Percentiles rank a stretch among this genome's conserved stretches.
Evolutionary conservation across 352 stramenopile genomes (phyloP).

Genomic region (Phytophthora pinifolia): DNA sequence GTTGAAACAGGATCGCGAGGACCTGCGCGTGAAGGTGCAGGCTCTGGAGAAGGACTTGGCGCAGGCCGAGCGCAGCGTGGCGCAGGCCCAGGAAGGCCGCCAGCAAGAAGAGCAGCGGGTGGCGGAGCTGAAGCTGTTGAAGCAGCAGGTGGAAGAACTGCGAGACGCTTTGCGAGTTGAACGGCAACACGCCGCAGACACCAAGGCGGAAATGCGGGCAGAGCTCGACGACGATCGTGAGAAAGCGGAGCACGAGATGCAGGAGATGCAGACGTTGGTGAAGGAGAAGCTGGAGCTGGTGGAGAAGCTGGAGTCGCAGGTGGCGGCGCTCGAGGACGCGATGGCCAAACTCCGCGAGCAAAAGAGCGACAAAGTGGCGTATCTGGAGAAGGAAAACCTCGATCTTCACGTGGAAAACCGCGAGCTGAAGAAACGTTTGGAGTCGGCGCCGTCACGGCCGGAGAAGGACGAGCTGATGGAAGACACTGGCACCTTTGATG

Average conservation of each 20-base stretch:
- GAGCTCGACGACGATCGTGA: slow-evolving; percentile 41
- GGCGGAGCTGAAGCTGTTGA: slow-evolving; percentile 37
- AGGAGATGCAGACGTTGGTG: slow-evolving; percentile 47
- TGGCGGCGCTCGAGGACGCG: slow-evolving; percentile 33
- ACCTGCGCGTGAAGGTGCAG: slow-evolving; percentile 50
- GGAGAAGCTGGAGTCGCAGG: slow-evolving; percentile 36
- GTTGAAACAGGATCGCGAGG: slow-evolving; percentile 57
- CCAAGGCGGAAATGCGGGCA: slow-evolving; percentile 36
- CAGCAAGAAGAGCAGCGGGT: slow-evolving; percentile 27
- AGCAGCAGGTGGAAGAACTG: slow-evolving; percentile 47
- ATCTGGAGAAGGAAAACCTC: slow-evolving; percentile 70
- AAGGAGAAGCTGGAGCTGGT: slow-evolving; percentile 51
- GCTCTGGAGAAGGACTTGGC: slow-evolving; percentile 34
- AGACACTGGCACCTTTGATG: slow-evolving; percentile 26
- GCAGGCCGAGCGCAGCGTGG: slow-evolving; percentile 23
- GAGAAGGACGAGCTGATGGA: slow-evolving; percentile 16
- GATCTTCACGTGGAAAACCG: slow-evolving; percentile 64
- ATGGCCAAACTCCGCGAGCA: slow-evolving; percentile 22
- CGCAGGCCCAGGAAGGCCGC: slow-evolving; percentile 4
- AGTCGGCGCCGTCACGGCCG: slow-evolving; percentile 8
- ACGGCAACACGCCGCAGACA: slow-evolving; percentile 28
- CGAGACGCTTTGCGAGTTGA: too few species aligned
- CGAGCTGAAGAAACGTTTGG: slow-evolving; percentile 53
- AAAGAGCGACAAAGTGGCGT: slow-evolving; percentile 53
- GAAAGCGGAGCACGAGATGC: slow-evolving; percentile 55